Conservation (phyloP, 2,329 filamentous ascomycete genomes). For the Beauveria scarabaeidicola region DNA sequence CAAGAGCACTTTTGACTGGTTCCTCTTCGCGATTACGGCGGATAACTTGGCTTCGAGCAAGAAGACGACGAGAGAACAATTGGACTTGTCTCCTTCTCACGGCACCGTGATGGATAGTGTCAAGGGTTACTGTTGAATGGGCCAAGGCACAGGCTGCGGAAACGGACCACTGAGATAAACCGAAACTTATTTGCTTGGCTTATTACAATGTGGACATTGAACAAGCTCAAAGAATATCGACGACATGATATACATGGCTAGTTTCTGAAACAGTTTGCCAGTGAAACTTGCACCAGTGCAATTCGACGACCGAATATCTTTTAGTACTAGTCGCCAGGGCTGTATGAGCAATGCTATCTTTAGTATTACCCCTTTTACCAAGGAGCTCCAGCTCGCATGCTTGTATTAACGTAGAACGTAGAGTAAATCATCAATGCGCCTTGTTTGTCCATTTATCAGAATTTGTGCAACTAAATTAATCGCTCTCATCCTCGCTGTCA, state of each 20-base stretch:
- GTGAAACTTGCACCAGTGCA: no score
- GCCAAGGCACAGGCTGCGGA: background rate
- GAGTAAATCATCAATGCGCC: background rate
- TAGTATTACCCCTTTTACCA: background rate
- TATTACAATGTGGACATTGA: background rate
- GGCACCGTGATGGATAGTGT: background rate
- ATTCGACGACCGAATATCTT: no score
- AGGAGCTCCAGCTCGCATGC: no score
- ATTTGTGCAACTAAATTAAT: constrained; percentile 8
- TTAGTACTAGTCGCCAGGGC: no score
- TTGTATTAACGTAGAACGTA: no score
- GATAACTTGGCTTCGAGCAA: constrained; percentile 27
- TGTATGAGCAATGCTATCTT: background rate
- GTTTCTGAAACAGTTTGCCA: no score
- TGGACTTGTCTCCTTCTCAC: background rate
- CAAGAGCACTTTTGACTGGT: constrained; percentile 18
- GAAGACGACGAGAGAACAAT: constrained; percentile 26
- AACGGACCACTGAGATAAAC: background rate
- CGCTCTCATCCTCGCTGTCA: constrained; percentile 23
- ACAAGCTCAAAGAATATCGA: no score
- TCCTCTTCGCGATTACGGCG: constrained; percentile 14
- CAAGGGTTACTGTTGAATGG: background rate
- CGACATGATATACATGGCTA: no score
- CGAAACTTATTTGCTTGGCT: no score
- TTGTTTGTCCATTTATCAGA: background rate